Evolutionary conservation across 441 rosid species (phyloP).

Genomic region (Kokia cookei): DNA sequence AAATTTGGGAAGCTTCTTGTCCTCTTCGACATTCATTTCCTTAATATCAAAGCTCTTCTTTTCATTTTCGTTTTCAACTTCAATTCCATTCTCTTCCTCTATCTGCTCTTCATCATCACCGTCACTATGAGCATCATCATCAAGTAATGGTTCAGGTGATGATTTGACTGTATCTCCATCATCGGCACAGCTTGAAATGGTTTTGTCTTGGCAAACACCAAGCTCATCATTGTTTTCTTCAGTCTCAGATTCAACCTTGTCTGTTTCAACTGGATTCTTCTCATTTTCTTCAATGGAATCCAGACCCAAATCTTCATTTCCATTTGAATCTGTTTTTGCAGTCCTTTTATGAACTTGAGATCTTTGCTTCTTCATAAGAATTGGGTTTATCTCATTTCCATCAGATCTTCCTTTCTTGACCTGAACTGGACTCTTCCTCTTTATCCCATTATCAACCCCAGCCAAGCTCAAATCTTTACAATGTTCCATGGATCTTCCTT

Average conservation of each 20-base stretch:
- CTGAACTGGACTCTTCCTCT: slow-evolving; percentile 25
- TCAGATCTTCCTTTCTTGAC: slow-evolving; percentile 29
- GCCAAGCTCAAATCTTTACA: slow-evolving; percentile 12
- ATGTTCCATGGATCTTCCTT: slow-evolving; percentile 20
- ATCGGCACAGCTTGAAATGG: slow-evolving; percentile 17
- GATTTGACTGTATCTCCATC: slow-evolving; percentile 1
- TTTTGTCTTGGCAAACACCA: slow-evolving; percentile 46
- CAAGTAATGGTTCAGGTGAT: not conserved
- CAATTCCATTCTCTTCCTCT: slow-evolving; percentile 8
- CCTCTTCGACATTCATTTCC: slow-evolving; percentile 38
- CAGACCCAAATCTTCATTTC: slow-evolving; percentile 13
- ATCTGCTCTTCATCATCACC: slow-evolving; percentile 20
- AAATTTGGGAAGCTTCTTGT: slow-evolving; percentile 9
- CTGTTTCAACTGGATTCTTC: not conserved
- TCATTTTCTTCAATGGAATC: slow-evolving; percentile 21
- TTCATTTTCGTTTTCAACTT: slow-evolving; percentile 32
- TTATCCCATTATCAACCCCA: slow-evolving; percentile 12
- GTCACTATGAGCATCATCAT: slow-evolving; percentile 15
- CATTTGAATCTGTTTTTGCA: not conserved
- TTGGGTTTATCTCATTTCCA: slow-evolving; percentile 27
- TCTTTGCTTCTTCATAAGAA: slow-evolving; percentile 30
- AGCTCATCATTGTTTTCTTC: slow-evolving; percentile 41
- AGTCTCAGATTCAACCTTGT: slow-evolving; percentile 31
- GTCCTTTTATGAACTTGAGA: slow-evolving; percentile 25
- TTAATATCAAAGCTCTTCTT: slow-evolving; percentile 40